phyloP scores from a whole-genome alignment of 371 early-diverging fungal species.

The Haplosporangium sp. region DNA sequence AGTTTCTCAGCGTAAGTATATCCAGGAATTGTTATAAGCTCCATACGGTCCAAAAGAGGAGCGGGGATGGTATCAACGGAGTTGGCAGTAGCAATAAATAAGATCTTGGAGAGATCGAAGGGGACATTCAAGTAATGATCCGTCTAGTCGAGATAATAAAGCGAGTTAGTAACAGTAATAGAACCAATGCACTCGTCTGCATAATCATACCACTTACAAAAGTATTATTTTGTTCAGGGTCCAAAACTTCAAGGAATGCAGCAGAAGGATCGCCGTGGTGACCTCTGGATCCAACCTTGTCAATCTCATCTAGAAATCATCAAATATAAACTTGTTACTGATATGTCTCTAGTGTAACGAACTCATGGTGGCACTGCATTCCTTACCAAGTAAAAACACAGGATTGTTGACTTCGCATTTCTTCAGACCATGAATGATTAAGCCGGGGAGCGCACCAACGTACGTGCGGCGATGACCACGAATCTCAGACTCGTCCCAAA shows the following conservation, averaged over 20 bases:
- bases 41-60: conserved; percentile 91
- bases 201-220: conserved; percentile 48
- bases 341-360: not conserved
- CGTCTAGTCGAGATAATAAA: conserved; percentile 28
- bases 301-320: conserved; percentile 10
- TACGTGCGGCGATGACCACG: conserved; percentile 94
- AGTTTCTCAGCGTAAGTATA: conserved; percentile 89
- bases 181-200: not conserved
- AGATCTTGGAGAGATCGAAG: conserved; percentile 83
- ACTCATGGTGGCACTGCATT: not conserved
- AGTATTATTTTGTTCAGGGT: conserved; percentile 88
- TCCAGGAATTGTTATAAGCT: conserved; percentile 84
- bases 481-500: conserved; percentile 91
- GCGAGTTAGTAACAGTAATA: not conserved
- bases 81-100: conserved; percentile 93
- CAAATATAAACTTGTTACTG: not conserved
- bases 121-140: conserved; percentile 91
- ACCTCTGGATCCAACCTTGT: conserved; percentile 19
- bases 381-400: conserved; percentile 75
- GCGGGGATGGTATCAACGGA: conserved; percentile 81
- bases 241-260: conserved; percentile 88
- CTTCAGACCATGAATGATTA: conserved; percentile 83
- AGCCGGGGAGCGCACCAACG: conserved; percentile 89
- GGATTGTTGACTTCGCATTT: conserved; percentile 85
- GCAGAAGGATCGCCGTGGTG: conserved; percentile 81